A percentile compares a stretch with the other conserved stretches of the same genome.
Conservation (phyloP, 257 asterid species). For the Vinca minor region DNA sequence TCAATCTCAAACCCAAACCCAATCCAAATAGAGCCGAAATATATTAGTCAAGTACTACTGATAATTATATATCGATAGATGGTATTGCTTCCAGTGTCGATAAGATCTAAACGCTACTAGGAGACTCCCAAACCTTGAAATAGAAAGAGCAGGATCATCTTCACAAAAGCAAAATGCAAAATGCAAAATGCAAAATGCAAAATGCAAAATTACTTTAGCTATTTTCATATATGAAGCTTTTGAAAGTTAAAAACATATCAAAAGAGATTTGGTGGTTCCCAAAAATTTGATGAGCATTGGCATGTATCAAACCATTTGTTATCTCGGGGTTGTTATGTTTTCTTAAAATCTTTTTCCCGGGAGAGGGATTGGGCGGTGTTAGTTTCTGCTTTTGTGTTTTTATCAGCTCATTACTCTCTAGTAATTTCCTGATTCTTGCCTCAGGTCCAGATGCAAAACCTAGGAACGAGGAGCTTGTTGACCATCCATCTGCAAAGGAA, state of each 20-base stretch:
- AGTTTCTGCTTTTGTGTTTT: background rate
- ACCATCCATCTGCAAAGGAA: slow-evolving; percentile 35
- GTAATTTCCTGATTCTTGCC: slow-evolving; percentile 4
- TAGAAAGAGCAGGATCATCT: too few species aligned
- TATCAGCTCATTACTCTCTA: background rate
- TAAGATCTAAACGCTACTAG: background rate
- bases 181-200: background rate
- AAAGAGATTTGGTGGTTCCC: background rate
- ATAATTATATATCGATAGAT: background rate
- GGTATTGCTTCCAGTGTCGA: background rate
- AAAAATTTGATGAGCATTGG: background rate
- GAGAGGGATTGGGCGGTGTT: too few species aligned
- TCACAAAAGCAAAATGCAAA: background rate
- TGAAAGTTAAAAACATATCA: background rate
- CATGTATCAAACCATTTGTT: background rate
- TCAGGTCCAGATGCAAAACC: slow-evolving; percentile 46
- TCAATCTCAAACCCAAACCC: too few species aligned
- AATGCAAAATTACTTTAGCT: background rate
- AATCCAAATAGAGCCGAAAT: too few species aligned
- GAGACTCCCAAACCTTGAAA: background rate
- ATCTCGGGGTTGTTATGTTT: background rate
- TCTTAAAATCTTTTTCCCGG: background rate
- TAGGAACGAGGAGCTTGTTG: slow-evolving; percentile 45
- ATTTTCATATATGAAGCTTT: background rate
- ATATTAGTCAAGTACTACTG: background rate